These are phyloP conservation scores for Tothia fuscella DNA, from an alignment of 2,329 filamentous ascomycete genomes.

Conservation along the genomic window DNA sequence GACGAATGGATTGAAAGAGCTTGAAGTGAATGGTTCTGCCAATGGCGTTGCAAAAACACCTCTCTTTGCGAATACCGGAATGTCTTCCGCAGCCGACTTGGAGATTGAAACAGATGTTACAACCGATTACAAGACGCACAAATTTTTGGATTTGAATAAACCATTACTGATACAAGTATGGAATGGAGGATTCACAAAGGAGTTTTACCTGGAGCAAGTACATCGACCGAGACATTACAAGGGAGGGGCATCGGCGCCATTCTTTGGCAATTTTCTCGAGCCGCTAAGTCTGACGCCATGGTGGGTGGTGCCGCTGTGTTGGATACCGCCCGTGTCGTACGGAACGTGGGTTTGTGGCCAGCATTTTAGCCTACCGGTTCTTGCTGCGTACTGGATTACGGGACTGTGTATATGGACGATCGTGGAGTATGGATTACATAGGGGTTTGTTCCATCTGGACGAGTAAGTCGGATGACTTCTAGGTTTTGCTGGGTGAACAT, in stretches of 20 bases:
- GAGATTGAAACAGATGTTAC: conserved; percentile 68
- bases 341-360: conserved; percentile 54
- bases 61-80: conserved; percentile 58
- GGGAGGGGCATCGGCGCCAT: conserved; percentile 77
- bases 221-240: conserved; percentile 94
- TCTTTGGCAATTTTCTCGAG: conserved; percentile 98
- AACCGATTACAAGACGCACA: conserved; percentile 75
- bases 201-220: conserved; percentile 95
- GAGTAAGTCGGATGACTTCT: conserved; percentile 45
- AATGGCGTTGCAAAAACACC: conserved; percentile 23
- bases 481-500: conserved; percentile 20
- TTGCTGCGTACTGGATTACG: conserved; percentile 48
- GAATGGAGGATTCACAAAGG: conserved; percentile 76
- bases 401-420: conserved; percentile 79
- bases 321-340: conserved; percentile 71
- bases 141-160: conserved; percentile 80
- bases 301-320: conserved; percentile 76
- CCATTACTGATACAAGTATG: conserved; percentile 83
- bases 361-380: conserved; percentile 41
- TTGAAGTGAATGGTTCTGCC: conserved; percentile 37
- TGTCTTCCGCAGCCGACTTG: conserved; percentile 81
- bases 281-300: conserved; percentile 91
- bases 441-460: conserved; percentile 90
- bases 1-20: conserved; percentile 34
- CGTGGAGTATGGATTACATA: conserved; percentile 78